Base-by-base conservation (phyloP, 495 filamentous ascomycete genomes). In the Astrothelium subdiscretum region DNA sequence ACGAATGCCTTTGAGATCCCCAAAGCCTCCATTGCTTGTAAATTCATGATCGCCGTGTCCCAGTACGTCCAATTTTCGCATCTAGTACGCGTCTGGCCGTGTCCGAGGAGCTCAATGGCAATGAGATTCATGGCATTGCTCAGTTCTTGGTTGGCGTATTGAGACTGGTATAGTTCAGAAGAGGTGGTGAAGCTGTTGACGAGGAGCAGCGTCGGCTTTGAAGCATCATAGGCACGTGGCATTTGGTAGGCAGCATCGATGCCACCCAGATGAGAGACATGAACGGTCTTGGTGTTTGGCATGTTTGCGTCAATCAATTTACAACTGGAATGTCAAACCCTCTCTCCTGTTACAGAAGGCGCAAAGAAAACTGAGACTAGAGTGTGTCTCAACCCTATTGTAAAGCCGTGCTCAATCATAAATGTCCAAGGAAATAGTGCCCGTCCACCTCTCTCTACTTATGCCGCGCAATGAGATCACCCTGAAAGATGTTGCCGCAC, bases 101-200 rank as follows among this genome's bases (percentile, higher is more conserved):
- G 79, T n/a, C 80, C 79, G 12, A 82, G 73, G 1, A 76, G 69
- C 65, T 82, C 79, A 62, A 82, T 80, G 1, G 79, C 73, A 13
- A 81, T 59, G 3, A 82, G 67, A 61, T 81, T 81, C 66, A 80
- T 73, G 0, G 72, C 68, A 20, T 70, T 66, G 0, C 76, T 81
- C 51, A 87, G 75, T 0, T 63, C 52, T 13, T 68, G 67, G 69
- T 75, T 76, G 57, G 70, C 62, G 60, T 80, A 82, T 66, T 85
- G 80, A 13, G 60, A 59, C n/a, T 71, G 63, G 73, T 81, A 87
- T 8, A 81, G 75, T 31, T 78, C 74, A 2, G 74, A 71, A 15
- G 79, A 81, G 24, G 78, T 81, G 70, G 78, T 80, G 74, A 86
- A 78, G n/a, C 76, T 76, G 71, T 84, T 84, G 63, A 85, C 79